These are phyloP conservation scores for Teunomyces tritomae DNA, from an alignment of 805 yeast genomes.

Conservation along the genomic window DNA sequence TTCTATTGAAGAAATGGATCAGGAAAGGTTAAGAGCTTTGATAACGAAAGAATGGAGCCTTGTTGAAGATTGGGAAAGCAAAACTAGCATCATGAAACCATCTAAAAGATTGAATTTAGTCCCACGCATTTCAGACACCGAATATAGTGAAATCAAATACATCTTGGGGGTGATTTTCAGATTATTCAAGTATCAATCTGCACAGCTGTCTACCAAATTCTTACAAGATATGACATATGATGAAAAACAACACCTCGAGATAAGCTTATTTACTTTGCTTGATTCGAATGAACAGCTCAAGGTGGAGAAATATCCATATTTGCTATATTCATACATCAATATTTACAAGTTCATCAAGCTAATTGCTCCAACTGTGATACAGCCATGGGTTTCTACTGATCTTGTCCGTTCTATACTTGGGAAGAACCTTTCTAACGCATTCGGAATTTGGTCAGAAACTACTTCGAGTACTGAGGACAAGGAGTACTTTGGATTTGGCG, in stretches of 20 bases:
- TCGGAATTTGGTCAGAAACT: conserved; percentile 60
- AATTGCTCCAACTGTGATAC: conserved; percentile 33
- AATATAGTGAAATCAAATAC: conserved; percentile 51
- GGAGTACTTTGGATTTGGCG: conserved; percentile 59
- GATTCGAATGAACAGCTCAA: conserved; percentile 54
- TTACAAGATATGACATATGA: not conserved
- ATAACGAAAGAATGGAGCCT: conserved; percentile 36
- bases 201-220: not conserved
- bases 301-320: conserved; percentile 43
- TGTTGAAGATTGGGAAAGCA: conserved; percentile 36
- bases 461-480: conserved; percentile 39
- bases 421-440: conserved; percentile 62
- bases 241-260: conserved; percentile 14
- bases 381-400: conserved; percentile 34
- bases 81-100: conserved; percentile 28
- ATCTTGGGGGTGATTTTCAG: conserved; percentile 39
- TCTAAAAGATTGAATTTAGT: conserved; percentile 30
- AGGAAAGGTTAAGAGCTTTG: conserved; percentile 9
- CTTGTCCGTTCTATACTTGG: conserved; percentile 51
- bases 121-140: conserved; percentile 51
- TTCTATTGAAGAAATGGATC: conserved; percentile 13
- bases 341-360: conserved; percentile 48
- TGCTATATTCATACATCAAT: conserved; percentile 45
- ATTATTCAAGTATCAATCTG: conserved; percentile 14
- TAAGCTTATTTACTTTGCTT: conserved; percentile 35